These are phyloP conservation scores for Hibiscus tridactylites DNA, from an alignment of 345 rosid genomes.

Conservation along the genomic window DNA sequence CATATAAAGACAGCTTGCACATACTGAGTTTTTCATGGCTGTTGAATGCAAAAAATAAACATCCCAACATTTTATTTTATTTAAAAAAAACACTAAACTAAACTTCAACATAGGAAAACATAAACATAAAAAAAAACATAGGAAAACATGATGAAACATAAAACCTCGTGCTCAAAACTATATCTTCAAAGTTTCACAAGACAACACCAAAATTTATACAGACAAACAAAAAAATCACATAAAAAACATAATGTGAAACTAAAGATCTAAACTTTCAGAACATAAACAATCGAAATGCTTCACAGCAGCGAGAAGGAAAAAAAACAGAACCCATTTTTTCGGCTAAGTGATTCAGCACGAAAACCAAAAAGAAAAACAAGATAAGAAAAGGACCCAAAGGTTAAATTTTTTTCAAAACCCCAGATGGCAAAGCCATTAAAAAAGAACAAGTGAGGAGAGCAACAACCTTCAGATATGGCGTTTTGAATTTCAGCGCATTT, in stretches of 20 bases:
- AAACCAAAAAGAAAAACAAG: background rate
- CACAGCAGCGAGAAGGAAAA: background rate
- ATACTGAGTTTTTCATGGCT: background rate
- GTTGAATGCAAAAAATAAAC: background rate
- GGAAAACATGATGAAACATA: constrained; percentile 1
- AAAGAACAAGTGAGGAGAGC: background rate
- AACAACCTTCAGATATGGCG: constrained; percentile 72
- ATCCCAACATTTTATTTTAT: background rate
- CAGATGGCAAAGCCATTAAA: background rate
- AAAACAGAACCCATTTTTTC: background rate
- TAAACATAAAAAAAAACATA: background rate
- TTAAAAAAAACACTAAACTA: too few relatives aligned
- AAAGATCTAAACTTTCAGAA: constrained; percentile 1
- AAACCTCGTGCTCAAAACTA: background rate
- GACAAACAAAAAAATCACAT: background rate
- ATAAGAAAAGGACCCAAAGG: background rate
- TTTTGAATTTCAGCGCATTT: constrained; percentile 89
- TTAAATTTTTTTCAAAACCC: background rate
- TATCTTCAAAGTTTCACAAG: background rate
- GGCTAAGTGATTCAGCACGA: background rate
- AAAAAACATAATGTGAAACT: background rate
- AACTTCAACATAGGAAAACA: background rate
- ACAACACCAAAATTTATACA: background rate
- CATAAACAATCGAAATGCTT: background rate
- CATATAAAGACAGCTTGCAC: too few relatives aligned